phyloP scores from a whole-genome alignment of 2,329 filamentous ascomycete genomes.

The Aspergillus pseudoviridinutans region DNA sequence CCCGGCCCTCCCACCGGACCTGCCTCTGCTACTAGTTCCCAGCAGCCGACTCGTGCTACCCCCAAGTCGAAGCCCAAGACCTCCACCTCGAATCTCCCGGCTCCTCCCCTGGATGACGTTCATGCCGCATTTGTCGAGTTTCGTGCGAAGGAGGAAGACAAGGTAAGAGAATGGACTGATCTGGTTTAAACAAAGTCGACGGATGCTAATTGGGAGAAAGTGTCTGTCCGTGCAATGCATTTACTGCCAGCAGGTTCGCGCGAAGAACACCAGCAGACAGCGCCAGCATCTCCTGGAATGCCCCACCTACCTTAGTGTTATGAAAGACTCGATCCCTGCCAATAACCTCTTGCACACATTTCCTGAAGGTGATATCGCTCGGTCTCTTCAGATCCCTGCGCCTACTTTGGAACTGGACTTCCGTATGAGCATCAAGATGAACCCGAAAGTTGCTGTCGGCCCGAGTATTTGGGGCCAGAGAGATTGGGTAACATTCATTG shows the following conservation, averaged over 20 bases:
- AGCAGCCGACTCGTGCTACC: constrained; percentile 33
- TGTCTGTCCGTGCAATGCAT: constrained; percentile 49
- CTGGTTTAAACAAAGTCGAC: neutral
- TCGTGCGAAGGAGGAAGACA: constrained; percentile 45
- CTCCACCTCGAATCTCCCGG: constrained; percentile 40
- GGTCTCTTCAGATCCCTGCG: constrained; percentile 45
- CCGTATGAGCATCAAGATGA: constrained; percentile 51
- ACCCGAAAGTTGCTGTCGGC: constrained; percentile 48
- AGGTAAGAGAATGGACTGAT: constrained; percentile 26
- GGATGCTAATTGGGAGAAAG: constrained; percentile 14
- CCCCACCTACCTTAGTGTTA: constrained; percentile 48
- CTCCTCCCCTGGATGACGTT: constrained; percentile 47
- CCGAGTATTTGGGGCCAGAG: constrained; percentile 46
- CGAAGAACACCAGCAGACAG: constrained; percentile 49
- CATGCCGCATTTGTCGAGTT: constrained; percentile 49
- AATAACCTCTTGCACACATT: constrained; percentile 50
- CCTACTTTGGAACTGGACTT: constrained; percentile 50
- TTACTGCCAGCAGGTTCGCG: constrained; percentile 48
- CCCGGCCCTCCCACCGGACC: constrained; percentile 30
- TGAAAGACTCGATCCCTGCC: constrained; percentile 51
- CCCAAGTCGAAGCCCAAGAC: constrained; percentile 38
- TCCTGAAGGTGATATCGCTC: constrained; percentile 47
- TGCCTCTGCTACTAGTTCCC: constrained; percentile 27
- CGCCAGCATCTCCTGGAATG: constrained; percentile 49
- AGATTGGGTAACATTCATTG: constrained; percentile 50